Evolutionary conservation across 179 eudicot species (phyloP).

Genomic region (Amaranthus tricolor): DNA sequence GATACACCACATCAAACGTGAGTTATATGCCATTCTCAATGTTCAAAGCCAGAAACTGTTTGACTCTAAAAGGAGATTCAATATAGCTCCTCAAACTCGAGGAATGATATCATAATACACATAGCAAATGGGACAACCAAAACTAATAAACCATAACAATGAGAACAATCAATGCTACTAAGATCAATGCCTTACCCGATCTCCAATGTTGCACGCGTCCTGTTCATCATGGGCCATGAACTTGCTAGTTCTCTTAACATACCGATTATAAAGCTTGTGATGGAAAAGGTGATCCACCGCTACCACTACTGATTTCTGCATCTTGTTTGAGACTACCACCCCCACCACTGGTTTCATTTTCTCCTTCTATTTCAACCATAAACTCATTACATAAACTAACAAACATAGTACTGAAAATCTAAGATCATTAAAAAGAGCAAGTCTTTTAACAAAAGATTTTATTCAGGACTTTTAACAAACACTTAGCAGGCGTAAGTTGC

Average conservation of each 20-base stretch:
- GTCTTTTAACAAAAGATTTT: background rate
- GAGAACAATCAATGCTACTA: background rate
- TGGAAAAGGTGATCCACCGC: slow-evolving; percentile 84
- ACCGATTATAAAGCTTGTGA: slow-evolving; percentile 64
- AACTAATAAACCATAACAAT: background rate
- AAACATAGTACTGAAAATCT: background rate
- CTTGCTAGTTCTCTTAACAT: slow-evolving; percentile 75
- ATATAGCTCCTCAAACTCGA: background rate
- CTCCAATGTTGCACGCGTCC: slow-evolving; percentile 76
- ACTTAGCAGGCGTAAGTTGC: slow-evolving; percentile 6
- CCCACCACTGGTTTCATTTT: slow-evolving; percentile 83
- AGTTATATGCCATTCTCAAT: background rate
- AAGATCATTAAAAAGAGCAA: background rate
- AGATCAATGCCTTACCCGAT: slow-evolving; percentile 46
- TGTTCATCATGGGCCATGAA: slow-evolving; percentile 94
- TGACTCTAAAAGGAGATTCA: background rate
- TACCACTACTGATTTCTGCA: slow-evolving; percentile 94
- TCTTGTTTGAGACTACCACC: slow-evolving; percentile 81
- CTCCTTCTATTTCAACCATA: slow-evolving; percentile 12
- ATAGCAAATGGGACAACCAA: background rate
- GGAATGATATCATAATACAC: background rate
- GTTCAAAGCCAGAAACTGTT: background rate
- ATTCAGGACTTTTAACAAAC: slow-evolving; percentile 19
- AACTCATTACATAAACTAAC: background rate
- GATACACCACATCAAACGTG: background rate